A percentile compares a stretch with the other conserved stretches of the same genome.
Evolutionary conservation across 2,329 filamentous ascomycete genomes (phyloP).

Genomic region (Torrubiellomyces zombiae): DNA sequence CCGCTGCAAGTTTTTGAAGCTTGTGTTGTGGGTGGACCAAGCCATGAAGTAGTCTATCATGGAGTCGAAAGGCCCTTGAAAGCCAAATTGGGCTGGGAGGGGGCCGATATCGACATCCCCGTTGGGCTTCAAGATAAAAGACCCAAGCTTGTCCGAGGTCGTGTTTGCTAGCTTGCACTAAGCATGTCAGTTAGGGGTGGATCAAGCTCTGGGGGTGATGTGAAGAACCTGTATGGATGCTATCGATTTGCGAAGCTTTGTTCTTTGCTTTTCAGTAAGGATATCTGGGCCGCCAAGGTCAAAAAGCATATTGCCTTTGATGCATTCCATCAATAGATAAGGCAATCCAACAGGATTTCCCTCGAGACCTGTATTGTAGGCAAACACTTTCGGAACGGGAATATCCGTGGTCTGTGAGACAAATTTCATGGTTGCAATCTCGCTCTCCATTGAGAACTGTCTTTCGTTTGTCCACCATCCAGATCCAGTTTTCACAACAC

Average conservation of each 20-base stretch:
- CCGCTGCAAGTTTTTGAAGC: slow-evolving; percentile 1
- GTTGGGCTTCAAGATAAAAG: background rate
- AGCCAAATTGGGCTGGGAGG: slow-evolving; percentile 1
- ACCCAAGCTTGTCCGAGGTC: slow-evolving; percentile 1
- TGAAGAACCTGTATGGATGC: slow-evolving; percentile 1
- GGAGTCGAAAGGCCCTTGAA: background rate
- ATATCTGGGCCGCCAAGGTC: background rate
- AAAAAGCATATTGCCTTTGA: slow-evolving; percentile 1
- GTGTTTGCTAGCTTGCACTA: slow-evolving; percentile 1
- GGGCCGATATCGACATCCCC: background rate
- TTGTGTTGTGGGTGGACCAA: slow-evolving; percentile 1
- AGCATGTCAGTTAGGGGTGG: background rate
- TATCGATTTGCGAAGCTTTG: slow-evolving; percentile 1
- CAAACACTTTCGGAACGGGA: too few species aligned
- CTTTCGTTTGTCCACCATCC: too few species aligned
- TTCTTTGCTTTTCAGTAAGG: slow-evolving; percentile 1
- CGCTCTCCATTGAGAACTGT: too few species aligned
- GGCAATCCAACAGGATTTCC: too few species aligned
- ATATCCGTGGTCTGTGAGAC: too few species aligned
- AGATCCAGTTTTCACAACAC: too few species aligned
- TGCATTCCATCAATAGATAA: too few species aligned
- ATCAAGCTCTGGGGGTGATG: slow-evolving; percentile 1
- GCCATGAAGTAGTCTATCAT: background rate
- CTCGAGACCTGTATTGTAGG: too few species aligned
- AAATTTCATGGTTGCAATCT: too few species aligned